Conservation (phyloP, 352 stramenopile species). For the Globisporangium takayamanum region DNA sequence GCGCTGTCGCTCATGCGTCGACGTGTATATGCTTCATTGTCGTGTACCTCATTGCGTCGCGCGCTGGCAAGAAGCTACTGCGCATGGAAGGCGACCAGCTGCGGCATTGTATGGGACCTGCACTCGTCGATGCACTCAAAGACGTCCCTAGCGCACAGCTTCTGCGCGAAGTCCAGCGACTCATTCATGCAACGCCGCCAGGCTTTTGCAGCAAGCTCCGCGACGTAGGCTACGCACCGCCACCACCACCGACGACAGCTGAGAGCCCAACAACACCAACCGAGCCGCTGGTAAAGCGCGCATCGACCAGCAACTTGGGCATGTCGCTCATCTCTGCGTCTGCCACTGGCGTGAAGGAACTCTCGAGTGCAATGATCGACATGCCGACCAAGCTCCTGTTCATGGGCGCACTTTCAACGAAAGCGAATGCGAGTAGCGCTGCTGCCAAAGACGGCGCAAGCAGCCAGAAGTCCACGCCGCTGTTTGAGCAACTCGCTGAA, state of each 20-base stretch:
- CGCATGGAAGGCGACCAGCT: slow-evolving; percentile 70
- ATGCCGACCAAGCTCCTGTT: slow-evolving; percentile 65
- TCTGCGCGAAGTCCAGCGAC: slow-evolving; percentile 28
- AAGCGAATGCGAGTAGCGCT: background rate
- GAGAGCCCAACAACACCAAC: background rate
- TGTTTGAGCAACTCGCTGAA: slow-evolving; percentile 59
- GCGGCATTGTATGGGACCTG: slow-evolving; percentile 57
- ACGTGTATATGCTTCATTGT: slow-evolving; percentile 51
- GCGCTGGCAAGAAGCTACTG: slow-evolving; percentile 52
- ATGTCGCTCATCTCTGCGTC: slow-evolving; percentile 58
- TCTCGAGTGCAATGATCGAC: slow-evolving; percentile 62
- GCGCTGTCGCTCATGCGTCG: slow-evolving; percentile 14
- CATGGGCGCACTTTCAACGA: slow-evolving; percentile 20
- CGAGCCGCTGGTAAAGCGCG: slow-evolving; percentile 5
- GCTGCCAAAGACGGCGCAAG: slow-evolving; percentile 17
- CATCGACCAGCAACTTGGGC: slow-evolving; percentile 18
- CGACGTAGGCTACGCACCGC: slow-evolving; percentile 23
- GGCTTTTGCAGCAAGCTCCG: slow-evolving; percentile 52
- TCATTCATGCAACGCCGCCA: slow-evolving; percentile 61
- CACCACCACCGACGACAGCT: background rate
- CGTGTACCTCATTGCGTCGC: slow-evolving; percentile 25
- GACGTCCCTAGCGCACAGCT: slow-evolving; percentile 24
- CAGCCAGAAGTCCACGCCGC: slow-evolving; percentile 24
- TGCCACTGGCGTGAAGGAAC: slow-evolving; percentile 53
- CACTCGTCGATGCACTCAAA: slow-evolving; percentile 42